A percentile compares a stretch with the other conserved stretches of the same genome.
These are phyloP conservation scores for Aspergillus hortae DNA, from an alignment of 2,329 filamentous ascomycete genomes.

Conservation along the genomic window DNA sequence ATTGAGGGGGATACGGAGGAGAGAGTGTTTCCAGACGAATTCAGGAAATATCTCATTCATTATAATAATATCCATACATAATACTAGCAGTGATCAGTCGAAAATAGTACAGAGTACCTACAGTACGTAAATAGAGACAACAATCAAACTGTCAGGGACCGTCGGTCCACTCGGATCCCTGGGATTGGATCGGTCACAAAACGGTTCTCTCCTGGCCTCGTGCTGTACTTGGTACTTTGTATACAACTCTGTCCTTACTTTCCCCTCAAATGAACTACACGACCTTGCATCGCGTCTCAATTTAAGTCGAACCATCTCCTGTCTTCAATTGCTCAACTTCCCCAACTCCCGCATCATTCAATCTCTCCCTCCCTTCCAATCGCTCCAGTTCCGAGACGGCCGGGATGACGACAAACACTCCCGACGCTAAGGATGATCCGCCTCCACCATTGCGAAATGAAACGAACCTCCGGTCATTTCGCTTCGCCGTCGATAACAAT, in stretches of 20 bases:
- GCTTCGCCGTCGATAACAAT: neutral
- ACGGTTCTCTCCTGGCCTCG: neutral
- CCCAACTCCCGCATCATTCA: too few relatives aligned
- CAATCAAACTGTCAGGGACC: neutral
- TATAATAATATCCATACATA: too few relatives aligned
- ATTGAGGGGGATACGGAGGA: too few relatives aligned
- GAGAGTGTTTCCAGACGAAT: too few relatives aligned
- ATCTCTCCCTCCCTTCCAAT: neutral
- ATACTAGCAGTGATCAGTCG: too few relatives aligned
- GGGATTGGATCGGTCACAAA: neutral
- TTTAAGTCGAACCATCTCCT: neutral
- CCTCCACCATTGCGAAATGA: neutral
- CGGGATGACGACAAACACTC: neutral
- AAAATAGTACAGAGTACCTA: too few relatives aligned
- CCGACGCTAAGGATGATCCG: neutral
- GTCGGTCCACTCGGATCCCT: neutral
- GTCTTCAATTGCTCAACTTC: too few relatives aligned
- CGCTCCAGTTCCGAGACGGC: neutral
- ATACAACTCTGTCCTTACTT: neutral
- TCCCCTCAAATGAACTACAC: neutral
- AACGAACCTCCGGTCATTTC: conserved; percentile 5
- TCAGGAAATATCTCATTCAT: too few relatives aligned
- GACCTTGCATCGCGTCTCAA: neutral
- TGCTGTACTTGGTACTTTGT: neutral
- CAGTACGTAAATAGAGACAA: too few relatives aligned